Evolutionary conservation across 768 basidiomycete species (phyloP), one percentile per base, ranked within the genome.

Genomic region (Sutorius australiensis): DNA sequence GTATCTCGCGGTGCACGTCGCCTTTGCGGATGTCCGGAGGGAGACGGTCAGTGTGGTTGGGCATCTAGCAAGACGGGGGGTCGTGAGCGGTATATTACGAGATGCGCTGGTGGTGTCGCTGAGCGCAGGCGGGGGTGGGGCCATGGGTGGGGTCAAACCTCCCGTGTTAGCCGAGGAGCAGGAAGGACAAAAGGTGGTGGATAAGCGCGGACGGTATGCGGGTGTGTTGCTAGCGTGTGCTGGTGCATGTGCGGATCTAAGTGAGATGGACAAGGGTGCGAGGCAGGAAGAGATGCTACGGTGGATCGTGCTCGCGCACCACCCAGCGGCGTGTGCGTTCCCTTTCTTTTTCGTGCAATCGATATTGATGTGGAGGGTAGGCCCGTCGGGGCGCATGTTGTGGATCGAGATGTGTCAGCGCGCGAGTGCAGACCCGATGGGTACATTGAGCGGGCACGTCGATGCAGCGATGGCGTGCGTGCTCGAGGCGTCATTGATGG

Each of bases 371-470:
- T 51, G 42, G 38, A 32, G 27, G 1, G 6, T 17, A 70, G 69
- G 65, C 31, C 50, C 37, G 5, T 48, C 59, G 2, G 55, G 59
- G 11, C 54, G 56, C 9, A 46, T 48, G 33, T 12, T 69, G 1
- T 97, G 93, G 93, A 87, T 95, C 53, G 89, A 92, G 50, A 57
- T 90, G 5, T 89, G 87, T 50, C 90, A 89, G 59, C 80, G 77
- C 53, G 83, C 87, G 0, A 66, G 73, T 2, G 63, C 78, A 5
- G 90, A 95, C 62, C 93, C 93, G 2, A 73, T 75, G 19, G 77
- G 79, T 13, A 67, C 89, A 6, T 75, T 88, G 5, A 73, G 72
- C 8, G 72, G 69, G 21, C 73, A 81, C 52, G 40, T 82, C 2
- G 78, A 83, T 51, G 68, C 67, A 8, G 66, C 87, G 12, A 59